Evolutionary conservation across 2,329 filamentous ascomycete species (phyloP), one percentile per base, ranked within the genome.

Genomic region (Fusarium keratoplasticum): DNA sequence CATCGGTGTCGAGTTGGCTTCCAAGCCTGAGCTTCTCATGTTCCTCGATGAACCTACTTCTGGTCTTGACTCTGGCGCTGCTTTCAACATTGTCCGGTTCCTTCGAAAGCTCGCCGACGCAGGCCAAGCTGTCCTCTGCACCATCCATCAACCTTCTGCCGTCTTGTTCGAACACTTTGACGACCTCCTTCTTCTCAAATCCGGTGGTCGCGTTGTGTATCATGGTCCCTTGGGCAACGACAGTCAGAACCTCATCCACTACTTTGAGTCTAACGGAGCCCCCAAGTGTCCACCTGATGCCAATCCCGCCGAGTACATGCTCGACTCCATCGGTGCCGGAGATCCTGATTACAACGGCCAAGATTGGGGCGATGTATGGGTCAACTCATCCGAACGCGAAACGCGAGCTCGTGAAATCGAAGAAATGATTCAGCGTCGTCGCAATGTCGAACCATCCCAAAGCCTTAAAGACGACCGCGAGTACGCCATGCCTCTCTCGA

Each of bases 21-120:
- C 86, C 0, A 90, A 90, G 78, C 89, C 89, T 0, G 88, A 89
- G 36, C 83, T 92, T 6, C 83, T 92, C 6, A 86, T 92, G 76
- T 92, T 92, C 78, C 82, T 92, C n/a, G 90, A 93, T 64, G 91
- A 92, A 74, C 87, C 87, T 0, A 88, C 87, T 0, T 90, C 88
- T 4, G 89, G 89, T 10, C 86, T 91, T 13, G 89, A 91, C 72
- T 87, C 87, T 0, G 86, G 87, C 44, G 86, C 89, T 9, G 88
- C 89, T 1, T 91, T 89, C 73, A 90, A 91, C 72, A 91, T 92
- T 70, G 85, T 91, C 3, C 86, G 89, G 0, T 90, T 92, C 71
- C 81, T 92, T 9, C 86, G 89, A 5, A 91, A 91, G 76, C 83
- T 92, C 2, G 89, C 90, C 1, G 88, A 90, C 27, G 85, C 86